phyloP scores from a whole-genome alignment of 768 basidiomycete genomes.

The Albatrellus ellisii region DNA sequence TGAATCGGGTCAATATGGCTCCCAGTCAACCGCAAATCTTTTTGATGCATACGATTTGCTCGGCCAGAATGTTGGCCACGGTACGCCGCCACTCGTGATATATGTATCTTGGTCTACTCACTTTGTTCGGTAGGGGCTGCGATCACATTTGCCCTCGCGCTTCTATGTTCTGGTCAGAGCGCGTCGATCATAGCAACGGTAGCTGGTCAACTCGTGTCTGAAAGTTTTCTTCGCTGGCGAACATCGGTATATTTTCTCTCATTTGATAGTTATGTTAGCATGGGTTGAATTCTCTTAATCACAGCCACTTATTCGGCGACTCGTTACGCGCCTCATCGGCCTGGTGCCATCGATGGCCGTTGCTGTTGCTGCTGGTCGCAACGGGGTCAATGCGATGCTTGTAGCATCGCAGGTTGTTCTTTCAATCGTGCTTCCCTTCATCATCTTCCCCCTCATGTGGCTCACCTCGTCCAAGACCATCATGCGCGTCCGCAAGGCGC shows the following conservation, averaged over 20 bases:
- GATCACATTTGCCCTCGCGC: conserved; percentile 54
- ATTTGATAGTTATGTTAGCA: conserved; percentile 14
- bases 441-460: conserved; percentile 70
- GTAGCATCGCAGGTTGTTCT: conserved; percentile 79
- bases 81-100: conserved; percentile 24
- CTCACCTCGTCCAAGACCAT: conserved; percentile 53
- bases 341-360: conserved; percentile 76
- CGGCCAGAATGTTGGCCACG: conserved; percentile 46
- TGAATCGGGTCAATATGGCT: conserved; percentile 22
- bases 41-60: conserved; percentile 80
- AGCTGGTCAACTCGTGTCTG: conserved; percentile 81
- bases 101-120: conserved; percentile 1
- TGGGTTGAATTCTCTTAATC: conserved; percentile 9
- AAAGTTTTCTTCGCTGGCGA: conserved; percentile 83
- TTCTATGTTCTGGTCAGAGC: conserved; percentile 64
- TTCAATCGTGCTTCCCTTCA: conserved; percentile 73
- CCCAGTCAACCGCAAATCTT: conserved; percentile 47
- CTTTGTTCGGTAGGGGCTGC: conserved; percentile 44
- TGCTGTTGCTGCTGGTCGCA: conserved; percentile 54
- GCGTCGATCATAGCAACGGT: conserved; percentile 84
- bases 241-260: conserved; percentile 38
- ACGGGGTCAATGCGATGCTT: conserved; percentile 67
- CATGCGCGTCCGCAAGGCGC: conserved; percentile 41
- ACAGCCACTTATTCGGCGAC: conserved; percentile 64
- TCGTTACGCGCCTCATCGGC: conserved; percentile 70